Evolutionary conservation across 2,329 filamentous ascomycete genomes (phyloP), one percentile per base, ranked within the genome.

Genomic region (Fusarium xyrophilum): DNA sequence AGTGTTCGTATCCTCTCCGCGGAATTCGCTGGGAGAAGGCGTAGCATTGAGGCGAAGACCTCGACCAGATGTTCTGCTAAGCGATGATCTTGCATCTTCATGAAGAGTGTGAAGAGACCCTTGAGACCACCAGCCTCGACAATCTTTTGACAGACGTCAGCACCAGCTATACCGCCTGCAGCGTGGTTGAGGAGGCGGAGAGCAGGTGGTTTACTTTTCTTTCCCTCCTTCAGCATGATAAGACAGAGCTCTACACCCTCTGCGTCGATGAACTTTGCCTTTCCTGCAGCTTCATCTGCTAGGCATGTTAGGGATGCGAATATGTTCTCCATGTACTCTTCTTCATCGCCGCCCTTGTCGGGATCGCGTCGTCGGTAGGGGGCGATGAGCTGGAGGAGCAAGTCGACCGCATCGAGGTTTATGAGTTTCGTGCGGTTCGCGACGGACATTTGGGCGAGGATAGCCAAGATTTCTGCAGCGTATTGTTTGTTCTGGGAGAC

Each of bases 401-500:
- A 78, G 73, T 99, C 95, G 11, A 96, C 84, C 1, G 91, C 91
- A 65, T 97, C 89, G 2, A 90, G 80, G 30, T 82, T 78, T 38
- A 87, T 86, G 8, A 97, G 82, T 47, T 84, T 85, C 25, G 80
- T 81, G 44, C 92, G 83, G 73, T 93, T 93, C 38, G 85, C 79
- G 0, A 85, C 69, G 6, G 92, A 93, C 3, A 89, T 88, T 77
- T 97, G 94, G 21, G 95, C 85, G 12, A 99, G 82, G 56, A 99
- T 96, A 15, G 95, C 93, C 5, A 99, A 83, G 11, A 98, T 88
- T 79, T 99, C 96, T 19, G 95, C 93, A 0, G 93, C 88, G 77
- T 98, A 99, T 77, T 97, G 95, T 77, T 96, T 97, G 77, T 99
- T 99, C 76, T 99, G 96, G 8, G 88, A 85, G 2, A 96, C 87